These are phyloP conservation scores for Penicillium olsonii DNA, from an alignment of 2,329 filamentous ascomycete genomes.

Conservation along the genomic window DNA sequence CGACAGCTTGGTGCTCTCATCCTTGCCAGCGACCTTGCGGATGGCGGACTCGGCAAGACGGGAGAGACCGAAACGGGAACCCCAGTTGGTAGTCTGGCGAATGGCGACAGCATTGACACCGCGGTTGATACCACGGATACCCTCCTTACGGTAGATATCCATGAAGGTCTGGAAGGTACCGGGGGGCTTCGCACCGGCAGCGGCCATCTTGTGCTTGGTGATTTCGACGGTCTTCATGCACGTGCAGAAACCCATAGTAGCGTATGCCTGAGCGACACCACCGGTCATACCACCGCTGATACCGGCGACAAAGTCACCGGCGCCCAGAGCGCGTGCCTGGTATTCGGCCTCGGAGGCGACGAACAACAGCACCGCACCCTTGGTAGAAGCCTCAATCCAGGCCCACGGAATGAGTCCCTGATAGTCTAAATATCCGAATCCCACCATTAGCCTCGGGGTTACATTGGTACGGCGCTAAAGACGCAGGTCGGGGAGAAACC, in stretches of 20 bases:
- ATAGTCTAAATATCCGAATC: constrained; percentile 67
- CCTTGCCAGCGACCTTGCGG: constrained; percentile 75
- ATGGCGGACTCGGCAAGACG: constrained; percentile 90
- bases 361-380: constrained; percentile 98
- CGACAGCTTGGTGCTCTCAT: constrained; percentile 73
- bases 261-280: constrained; percentile 96
- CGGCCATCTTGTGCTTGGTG: constrained; percentile 94
- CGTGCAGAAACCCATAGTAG: constrained; percentile 99
- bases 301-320: constrained; percentile 81
- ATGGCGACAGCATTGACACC: constrained; percentile 99
- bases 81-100: constrained; percentile 99
- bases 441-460: constrained; percentile 17
- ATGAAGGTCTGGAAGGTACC: constrained; percentile 94
- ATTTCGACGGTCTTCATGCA: constrained; percentile 99
- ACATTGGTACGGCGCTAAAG: constrained; percentile 11
- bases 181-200: constrained; percentile 78
- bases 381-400: constrained; percentile 99
- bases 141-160: constrained; percentile 93
- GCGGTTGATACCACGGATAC: constrained; percentile 94
- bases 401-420: constrained; percentile 99
- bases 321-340: constrained; percentile 81
- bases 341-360: constrained; percentile 98
- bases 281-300: constrained; percentile 90
- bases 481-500: constrained; percentile 17
- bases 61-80: constrained; percentile 89